Conservation (phyloP, 352 stramenopile genomes). For the Globisporangium emineosum region DNA sequence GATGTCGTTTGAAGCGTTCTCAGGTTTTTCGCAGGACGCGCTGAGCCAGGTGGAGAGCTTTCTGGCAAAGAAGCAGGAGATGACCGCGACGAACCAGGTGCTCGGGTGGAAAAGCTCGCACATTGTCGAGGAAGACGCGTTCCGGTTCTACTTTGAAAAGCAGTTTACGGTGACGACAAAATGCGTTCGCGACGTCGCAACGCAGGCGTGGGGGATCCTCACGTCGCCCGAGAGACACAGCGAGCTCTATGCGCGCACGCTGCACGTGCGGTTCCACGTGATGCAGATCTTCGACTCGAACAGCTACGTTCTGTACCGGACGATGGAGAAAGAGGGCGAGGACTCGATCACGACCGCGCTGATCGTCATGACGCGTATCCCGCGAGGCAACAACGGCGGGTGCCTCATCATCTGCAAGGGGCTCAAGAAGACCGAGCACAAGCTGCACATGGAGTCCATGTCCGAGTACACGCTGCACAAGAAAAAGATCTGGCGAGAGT, state of each 20-base stretch:
- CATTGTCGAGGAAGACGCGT: slow-evolving; percentile 43
- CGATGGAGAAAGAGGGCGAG: slow-evolving; percentile 57
- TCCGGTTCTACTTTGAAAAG: slow-evolving; percentile 58
- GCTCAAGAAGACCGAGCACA: slow-evolving; percentile 46
- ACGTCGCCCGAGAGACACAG: slow-evolving; percentile 40
- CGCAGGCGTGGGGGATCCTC: slow-evolving; percentile 43
- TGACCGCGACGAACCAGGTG: slow-evolving; percentile 46
- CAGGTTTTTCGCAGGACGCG: slow-evolving; percentile 39
- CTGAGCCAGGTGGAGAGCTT: slow-evolving; percentile 39
- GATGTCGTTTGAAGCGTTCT: slow-evolving; percentile 53
- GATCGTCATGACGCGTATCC: slow-evolving; percentile 55
- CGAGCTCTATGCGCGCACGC: slow-evolving; percentile 46
- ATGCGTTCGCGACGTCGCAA: slow-evolving; percentile 25
- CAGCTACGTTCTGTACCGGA: slow-evolving; percentile 51
- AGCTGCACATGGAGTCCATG: slow-evolving; percentile 41
- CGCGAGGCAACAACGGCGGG: slow-evolving; percentile 28
- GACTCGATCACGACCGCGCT: slow-evolving; percentile 56
- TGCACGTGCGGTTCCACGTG: slow-evolving; percentile 54
- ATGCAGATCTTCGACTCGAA: slow-evolving; percentile 56
- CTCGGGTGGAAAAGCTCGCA: slow-evolving; percentile 51
- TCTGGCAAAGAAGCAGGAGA: slow-evolving; percentile 35
- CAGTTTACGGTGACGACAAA: slow-evolving; percentile 24
- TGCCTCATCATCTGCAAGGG: slow-evolving; percentile 56
- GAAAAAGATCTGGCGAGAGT: slow-evolving; percentile 53
- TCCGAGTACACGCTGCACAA: slow-evolving; percentile 44